Conservation (phyloP, 2,329 filamentous ascomycete genomes). For the Trichoderma oligosporum region DNA sequence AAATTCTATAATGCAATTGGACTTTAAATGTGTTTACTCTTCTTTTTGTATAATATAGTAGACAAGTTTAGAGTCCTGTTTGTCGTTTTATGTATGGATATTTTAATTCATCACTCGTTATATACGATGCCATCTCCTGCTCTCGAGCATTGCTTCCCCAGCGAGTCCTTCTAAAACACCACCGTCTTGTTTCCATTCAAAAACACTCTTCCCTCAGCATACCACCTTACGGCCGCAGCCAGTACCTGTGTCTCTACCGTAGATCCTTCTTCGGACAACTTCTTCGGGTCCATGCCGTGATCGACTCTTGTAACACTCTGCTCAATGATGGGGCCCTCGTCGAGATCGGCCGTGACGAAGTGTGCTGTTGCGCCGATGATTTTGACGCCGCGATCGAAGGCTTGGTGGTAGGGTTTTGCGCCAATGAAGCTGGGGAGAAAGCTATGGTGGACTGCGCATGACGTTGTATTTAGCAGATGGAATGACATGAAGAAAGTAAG, state of each 20-base stretch:
- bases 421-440: slow-evolving; percentile 87
- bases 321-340: slow-evolving; percentile 86
- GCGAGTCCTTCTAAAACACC: slow-evolving; percentile 56
- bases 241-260: slow-evolving; percentile 82
- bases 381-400: slow-evolving; percentile 81
- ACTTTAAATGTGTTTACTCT: too few relatives aligned
- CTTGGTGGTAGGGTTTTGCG: slow-evolving; percentile 84
- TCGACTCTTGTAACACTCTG: slow-evolving; percentile 75
- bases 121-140: too few relatives aligned
- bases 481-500: too few relatives aligned
- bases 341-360: slow-evolving; percentile 79
- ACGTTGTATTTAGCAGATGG: slow-evolving; percentile 34
- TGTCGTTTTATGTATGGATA: too few relatives aligned
- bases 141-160: too few relatives aligned
- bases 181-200: slow-evolving; percentile 78
- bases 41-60: too few relatives aligned
- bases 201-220: slow-evolving; percentile 72
- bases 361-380: slow-evolving; percentile 84
- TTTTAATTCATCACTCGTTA: too few relatives aligned
- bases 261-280: slow-evolving; percentile 73
- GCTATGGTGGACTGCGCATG: slow-evolving; percentile 75
- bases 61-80: too few relatives aligned
- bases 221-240: slow-evolving; percentile 79
- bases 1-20: too few relatives aligned
- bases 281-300: slow-evolving; percentile 71